Conservation (phyloP, 805 yeast genomes). For the Candida mattraensis region DNA sequence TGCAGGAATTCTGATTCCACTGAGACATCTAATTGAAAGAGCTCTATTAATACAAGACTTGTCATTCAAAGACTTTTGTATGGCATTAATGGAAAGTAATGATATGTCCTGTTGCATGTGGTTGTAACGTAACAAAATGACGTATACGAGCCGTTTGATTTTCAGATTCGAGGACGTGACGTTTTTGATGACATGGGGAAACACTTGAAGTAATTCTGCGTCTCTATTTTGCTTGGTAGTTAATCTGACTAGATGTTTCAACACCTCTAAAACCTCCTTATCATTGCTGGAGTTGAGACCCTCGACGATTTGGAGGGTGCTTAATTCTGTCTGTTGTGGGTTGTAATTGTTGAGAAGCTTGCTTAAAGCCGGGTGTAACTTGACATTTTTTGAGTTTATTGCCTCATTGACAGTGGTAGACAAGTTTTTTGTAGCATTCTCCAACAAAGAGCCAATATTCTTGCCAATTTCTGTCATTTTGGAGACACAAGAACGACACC, state of each 20-base stretch:
- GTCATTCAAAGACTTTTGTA: conserved; percentile 79
- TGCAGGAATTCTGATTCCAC: conserved; percentile 80
- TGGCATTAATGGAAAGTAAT: conserved; percentile 82
- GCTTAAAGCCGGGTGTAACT: conserved; percentile 20
- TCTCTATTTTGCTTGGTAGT: conserved; percentile 32
- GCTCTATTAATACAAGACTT: conserved; percentile 67
- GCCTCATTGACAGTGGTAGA: conserved; percentile 84
- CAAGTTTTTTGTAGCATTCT: conserved; percentile 76
- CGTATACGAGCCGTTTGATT: conserved; percentile 72
- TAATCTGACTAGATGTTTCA: conserved; percentile 54
- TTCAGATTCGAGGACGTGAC: conserved; percentile 66
- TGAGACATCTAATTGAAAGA: conserved; percentile 72
- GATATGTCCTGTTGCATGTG: conserved; percentile 89
- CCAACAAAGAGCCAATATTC: conserved; percentile 65
- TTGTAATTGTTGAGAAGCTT: conserved; percentile 24
- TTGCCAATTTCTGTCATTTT: conserved; percentile 24
- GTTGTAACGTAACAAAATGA: conserved; percentile 73
- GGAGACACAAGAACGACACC: conserved; percentile 18
- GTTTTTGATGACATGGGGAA: conserved; percentile 89
- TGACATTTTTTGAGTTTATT: conserved; percentile 32
- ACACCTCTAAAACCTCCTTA: conserved; percentile 58
- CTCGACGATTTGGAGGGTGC: conserved; percentile 65
- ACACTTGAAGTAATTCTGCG: conserved; percentile 47
- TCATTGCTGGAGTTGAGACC: conserved; percentile 69
- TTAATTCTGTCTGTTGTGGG: conserved; percentile 29